Percentiles rank a stretch among this genome's conserved stretches.
Conservation (phyloP, 2,329 filamentous ascomycete genomes). For the Ustulina deusta region DNA sequence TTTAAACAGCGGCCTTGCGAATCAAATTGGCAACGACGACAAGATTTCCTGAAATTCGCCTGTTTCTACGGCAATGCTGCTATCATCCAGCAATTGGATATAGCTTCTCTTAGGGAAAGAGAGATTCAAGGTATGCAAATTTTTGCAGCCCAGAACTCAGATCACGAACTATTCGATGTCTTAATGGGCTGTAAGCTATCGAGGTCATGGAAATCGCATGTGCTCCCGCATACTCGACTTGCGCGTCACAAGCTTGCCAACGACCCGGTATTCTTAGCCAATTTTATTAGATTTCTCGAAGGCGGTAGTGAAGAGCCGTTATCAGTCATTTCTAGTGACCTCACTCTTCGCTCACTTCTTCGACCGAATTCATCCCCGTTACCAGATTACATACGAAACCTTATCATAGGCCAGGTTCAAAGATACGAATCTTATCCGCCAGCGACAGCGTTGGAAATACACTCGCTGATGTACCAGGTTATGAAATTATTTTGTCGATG, state of each 20-base stretch:
- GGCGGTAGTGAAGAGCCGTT: background rate
- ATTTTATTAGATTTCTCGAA: background rate
- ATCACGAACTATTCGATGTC: constrained; percentile 3
- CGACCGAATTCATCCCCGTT: background rate
- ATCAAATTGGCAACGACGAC: background rate
- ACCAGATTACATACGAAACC: constrained; percentile 4
- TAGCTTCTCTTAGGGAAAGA: background rate
- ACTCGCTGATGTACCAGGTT: background rate
- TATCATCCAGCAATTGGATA: constrained; percentile 22
- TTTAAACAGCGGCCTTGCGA: background rate
- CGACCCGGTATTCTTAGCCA: background rate
- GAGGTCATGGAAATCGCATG: accelerated
- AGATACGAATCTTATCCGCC: background rate
- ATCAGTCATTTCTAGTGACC: background rate
- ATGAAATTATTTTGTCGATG: background rate
- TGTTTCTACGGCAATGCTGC: constrained; percentile 11
- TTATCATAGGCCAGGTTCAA: constrained; percentile 4
- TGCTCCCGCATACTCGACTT: background rate
- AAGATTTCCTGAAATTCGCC: constrained; percentile 6
- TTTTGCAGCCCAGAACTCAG: background rate
- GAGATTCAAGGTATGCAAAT: background rate
- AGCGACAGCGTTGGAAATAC: background rate
- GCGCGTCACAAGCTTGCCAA: constrained; percentile 2
- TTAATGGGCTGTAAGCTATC: background rate
- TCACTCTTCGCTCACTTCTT: background rate